Evolutionary conservation across 257 asterid genomes (phyloP), one percentile per base, ranked within the genome.

Genomic region (Schizonepeta tenuifolia): DNA sequence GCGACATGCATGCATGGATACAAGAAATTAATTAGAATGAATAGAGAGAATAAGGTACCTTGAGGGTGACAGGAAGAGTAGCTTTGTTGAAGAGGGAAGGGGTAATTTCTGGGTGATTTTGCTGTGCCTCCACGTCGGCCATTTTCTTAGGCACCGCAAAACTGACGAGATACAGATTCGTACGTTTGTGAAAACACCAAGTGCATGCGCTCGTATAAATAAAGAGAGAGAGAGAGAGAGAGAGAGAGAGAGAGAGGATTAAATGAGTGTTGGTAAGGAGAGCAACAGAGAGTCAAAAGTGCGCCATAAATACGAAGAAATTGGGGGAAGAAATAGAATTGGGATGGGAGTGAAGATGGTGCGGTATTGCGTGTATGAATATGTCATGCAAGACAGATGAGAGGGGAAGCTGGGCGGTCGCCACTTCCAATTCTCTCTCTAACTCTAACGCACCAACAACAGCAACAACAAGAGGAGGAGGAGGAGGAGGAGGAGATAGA

Each of bases 41-140:
- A 13, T 24, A 24, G 26, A 31, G 7, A 0, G 17, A 20, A n/a
- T 0, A 4, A 0, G n/a, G 22, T 40, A 77, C 84, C 78, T 79
- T 70, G 65, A 83, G 74, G 1, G 81, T 74, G 65, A 83, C 82
- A 11, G 82, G 87, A 24, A 63, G 70, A 41, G 63, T 79, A 10
- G 76, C 75, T 26, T 77, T 79, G 43, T 56, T 66, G 55, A 79
- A 79, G 15, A 83, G 62, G 41, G 72, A 64, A 17, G 75, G 75
- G 3, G 33, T 8, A 28, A 2, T 41, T 26, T 40, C 53, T 68
- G 59, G 66, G 1, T 9, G 76, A 35, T 20, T 58, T 3, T 50
- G 56, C 10, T 77, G 82, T 11, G 21, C 51, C 62, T 78, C 86
- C 63, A 78, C 14, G 49, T 75, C 81, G 61, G 69, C 78, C 77